Evolutionary conservation across 768 basidiomycete species (phyloP), one percentile per base, ranked within the genome.

Genomic region (Mycena galericulata): DNA sequence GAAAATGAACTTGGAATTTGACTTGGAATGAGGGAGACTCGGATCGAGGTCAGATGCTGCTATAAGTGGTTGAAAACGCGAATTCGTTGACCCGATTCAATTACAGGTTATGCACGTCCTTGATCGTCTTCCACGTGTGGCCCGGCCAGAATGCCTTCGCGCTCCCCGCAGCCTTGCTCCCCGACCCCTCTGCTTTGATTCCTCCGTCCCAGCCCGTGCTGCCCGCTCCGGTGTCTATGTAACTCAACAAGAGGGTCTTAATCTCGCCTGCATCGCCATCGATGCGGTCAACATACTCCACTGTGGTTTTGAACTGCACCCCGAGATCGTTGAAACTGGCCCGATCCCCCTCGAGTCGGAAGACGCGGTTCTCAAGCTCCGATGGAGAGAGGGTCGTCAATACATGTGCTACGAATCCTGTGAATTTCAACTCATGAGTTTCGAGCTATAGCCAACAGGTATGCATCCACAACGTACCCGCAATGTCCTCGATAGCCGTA

Each of bases 341-440:
- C 6, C 79, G 77, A n/a, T n/a, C n/a, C n/a, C n/a, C n/a, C n/a
- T n/a, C n/a, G n/a, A n/a, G n/a, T n/a, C n/a, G n/a, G n/a, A n/a
- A n/a, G n/a, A n/a, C n/a, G n/a, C n/a, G n/a, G n/a, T n/a, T n/a
- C n/a, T n/a, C n/a, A n/a, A n/a, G n/a, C n/a, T n/a, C n/a, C n/a
- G n/a, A n/a, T n/a, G n/a, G n/a, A n/a, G n/a, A n/a, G n/a, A n/a
- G n/a, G n/a, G n/a, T n/a, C n/a, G n/a, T n/a, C n/a, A n/a, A n/a
- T n/a, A n/a, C n/a, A n/a, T n/a, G n/a, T n/a, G 75, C 81, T 27
- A 78, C 51, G 50, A 81, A 83, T 26, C 81, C 81, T 82, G 38
- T 27, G 29, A 41, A n/a, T 30, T 29, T 11, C n/a, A n/a, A n/a
- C n/a, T n/a, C n/a, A n/a, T n/a, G n/a, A n/a, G 32, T 11, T 47